phyloP scores from a whole-genome alignment of 495 filamentous ascomycete genomes.

The Xylona heveae region DNA sequence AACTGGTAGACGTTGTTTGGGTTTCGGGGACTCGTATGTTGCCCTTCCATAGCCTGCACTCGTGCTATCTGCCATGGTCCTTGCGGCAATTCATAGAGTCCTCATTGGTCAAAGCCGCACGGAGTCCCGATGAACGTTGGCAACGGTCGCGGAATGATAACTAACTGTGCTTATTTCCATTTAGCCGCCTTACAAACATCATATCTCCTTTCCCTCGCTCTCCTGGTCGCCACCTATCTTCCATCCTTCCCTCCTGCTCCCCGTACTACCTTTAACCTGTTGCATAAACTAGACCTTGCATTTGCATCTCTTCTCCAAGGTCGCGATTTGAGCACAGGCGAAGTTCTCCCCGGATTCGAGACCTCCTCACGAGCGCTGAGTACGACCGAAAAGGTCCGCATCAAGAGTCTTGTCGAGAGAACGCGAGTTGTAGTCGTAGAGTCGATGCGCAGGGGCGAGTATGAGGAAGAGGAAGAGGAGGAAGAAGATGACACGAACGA shows the following conservation, averaged over 20 bases:
- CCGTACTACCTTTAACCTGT: constrained; percentile 35
- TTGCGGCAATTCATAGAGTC: too few species aligned
- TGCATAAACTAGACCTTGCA: constrained; percentile 57
- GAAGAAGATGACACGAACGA: constrained; percentile 16
- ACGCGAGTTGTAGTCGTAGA: constrained; percentile 45
- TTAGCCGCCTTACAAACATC: constrained; percentile 65
- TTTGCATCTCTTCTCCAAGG: constrained; percentile 54
- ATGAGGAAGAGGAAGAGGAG: constrained; percentile 17
- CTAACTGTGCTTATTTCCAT: too few species aligned
- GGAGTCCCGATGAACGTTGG: too few species aligned
- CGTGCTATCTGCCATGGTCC: neutral
- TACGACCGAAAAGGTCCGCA: constrained; percentile 63
- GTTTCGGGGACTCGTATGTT: constrained; percentile 57
- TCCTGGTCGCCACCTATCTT: constrained; percentile 42
- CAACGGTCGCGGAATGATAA: constrained; percentile 2
- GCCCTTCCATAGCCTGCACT: neutral
- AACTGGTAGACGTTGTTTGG: constrained; percentile 60
- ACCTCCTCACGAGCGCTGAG: constrained; percentile 27
- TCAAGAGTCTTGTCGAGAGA: constrained; percentile 52
- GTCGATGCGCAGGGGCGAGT: constrained; percentile 26
- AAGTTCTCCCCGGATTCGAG: constrained; percentile 40
- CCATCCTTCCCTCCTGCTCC: constrained; percentile 45
- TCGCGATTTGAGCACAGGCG: constrained; percentile 39
- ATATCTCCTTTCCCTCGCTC: constrained; percentile 56
- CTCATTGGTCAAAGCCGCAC: too few species aligned